phyloP scores from a whole-genome alignment of 1,139 yeast genomes.

The Scheffersomyces stambukii region DNA sequence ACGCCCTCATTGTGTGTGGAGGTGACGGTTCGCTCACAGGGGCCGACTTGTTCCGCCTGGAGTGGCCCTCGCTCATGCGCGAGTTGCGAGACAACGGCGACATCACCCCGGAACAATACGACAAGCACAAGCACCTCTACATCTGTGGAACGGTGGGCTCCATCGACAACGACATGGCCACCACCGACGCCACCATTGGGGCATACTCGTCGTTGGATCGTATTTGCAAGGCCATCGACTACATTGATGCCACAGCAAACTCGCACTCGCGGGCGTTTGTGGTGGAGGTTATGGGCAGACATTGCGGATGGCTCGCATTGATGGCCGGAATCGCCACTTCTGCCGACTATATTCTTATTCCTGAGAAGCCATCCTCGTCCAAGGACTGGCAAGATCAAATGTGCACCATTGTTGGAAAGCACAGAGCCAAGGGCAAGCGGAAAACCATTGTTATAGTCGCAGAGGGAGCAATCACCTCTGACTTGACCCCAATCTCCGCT shows the following conservation, averaged over 20 bases:
- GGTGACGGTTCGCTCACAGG: slow-evolving; percentile 87
- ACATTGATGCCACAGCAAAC: slow-evolving; percentile 79
- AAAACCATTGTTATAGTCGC: slow-evolving; percentile 80
- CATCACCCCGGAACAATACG: slow-evolving; percentile 49
- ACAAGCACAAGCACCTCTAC: slow-evolving; percentile 54
- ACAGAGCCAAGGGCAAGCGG: slow-evolving; percentile 68
- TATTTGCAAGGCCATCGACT: slow-evolving; percentile 74
- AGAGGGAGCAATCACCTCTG: slow-evolving; percentile 74
- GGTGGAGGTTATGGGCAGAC: slow-evolving; percentile 88
- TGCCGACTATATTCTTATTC: slow-evolving; percentile 77
- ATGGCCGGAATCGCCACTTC: slow-evolving; percentile 83
- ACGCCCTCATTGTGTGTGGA: slow-evolving; percentile 77
- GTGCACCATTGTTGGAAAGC: slow-evolving; percentile 61
- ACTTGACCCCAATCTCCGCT: slow-evolving; percentile 61
- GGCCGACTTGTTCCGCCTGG: slow-evolving; percentile 72
- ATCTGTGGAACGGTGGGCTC: slow-evolving; percentile 81
- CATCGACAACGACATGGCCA: slow-evolving; percentile 80
- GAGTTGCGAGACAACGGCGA: slow-evolving; percentile 52
- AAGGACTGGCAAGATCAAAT: slow-evolving; percentile 64
- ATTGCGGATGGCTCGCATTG: slow-evolving; percentile 83
- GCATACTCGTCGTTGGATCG: slow-evolving; percentile 75
- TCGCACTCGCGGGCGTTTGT: slow-evolving; percentile 83
- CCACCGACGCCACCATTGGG: slow-evolving; percentile 80
- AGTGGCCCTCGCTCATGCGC: slow-evolving; percentile 70
- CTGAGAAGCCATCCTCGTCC: slow-evolving; percentile 67